A percentile compares a stretch with the other conserved stretches of the same genome.
Evolutionary conservation across 768 basidiomycete genomes (phyloP).

Genomic region (Lactarius psammicola): DNA sequence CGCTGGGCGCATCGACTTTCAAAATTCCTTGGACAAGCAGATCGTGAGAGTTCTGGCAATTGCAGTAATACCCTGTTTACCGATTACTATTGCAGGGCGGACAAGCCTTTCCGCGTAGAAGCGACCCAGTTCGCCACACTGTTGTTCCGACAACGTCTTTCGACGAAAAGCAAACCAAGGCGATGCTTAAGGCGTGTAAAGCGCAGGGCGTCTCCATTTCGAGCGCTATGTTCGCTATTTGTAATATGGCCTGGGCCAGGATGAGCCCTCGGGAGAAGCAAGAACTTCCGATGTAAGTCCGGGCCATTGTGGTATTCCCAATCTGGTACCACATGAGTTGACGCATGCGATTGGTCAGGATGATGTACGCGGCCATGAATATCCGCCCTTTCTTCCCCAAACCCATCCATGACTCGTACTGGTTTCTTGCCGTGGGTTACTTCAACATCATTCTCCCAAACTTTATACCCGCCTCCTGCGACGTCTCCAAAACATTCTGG

Average conservation of each 20-base stretch:
- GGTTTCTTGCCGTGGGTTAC: slow-evolving; percentile 79
- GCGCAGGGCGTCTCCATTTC: slow-evolving; percentile 69
- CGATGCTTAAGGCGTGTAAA: slow-evolving; percentile 70
- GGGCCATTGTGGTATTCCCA: slow-evolving; percentile 14
- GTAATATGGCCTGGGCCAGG: slow-evolving; percentile 71
- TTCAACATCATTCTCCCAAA: slow-evolving; percentile 79
- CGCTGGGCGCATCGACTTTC: slow-evolving; percentile 37
- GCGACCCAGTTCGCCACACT: slow-evolving; percentile 51
- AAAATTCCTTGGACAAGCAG: slow-evolving; percentile 33
- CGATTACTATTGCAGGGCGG: slow-evolving; percentile 53
- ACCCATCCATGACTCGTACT: slow-evolving; percentile 59
- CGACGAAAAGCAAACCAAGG: slow-evolving; percentile 52
- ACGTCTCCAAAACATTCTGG: slow-evolving; percentile 57
- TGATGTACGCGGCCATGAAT: slow-evolving; percentile 88
- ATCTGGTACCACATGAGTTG: slow-evolving; percentile 1
- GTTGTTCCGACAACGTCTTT: slow-evolving; percentile 69
- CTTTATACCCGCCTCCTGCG: slow-evolving; percentile 53
- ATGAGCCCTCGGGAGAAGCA: slow-evolving; percentile 40
- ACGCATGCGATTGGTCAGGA: slow-evolving; percentile 37
- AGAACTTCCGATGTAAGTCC: slow-evolving; percentile 59
- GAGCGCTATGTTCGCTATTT: slow-evolving; percentile 70
- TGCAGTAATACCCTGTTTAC: neutral
- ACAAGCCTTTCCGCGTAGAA: slow-evolving; percentile 61
- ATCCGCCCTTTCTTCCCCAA: slow-evolving; percentile 55
- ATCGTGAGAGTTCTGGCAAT: slow-evolving; percentile 30